Conservation (phyloP, 2,329 filamentous ascomycete genomes). For the Scedosporium dehoogii region DNA sequence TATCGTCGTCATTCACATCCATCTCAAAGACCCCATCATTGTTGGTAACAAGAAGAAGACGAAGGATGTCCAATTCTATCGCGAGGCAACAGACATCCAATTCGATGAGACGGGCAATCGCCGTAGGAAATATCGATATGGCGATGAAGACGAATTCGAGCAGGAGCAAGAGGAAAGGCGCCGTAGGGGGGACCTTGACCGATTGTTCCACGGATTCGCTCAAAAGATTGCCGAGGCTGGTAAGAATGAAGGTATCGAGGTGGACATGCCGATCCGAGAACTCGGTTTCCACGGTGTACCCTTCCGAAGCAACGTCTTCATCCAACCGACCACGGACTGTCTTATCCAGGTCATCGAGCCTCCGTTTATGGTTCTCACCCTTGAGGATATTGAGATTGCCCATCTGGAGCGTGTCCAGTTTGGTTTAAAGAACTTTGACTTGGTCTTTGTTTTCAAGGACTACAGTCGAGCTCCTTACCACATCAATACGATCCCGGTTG, state of each 20-base stretch:
- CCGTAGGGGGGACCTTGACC: constrained; percentile 82
- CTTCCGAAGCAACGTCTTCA: constrained; percentile 87
- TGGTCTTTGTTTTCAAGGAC: constrained; percentile 98
- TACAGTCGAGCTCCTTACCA: constrained; percentile 84
- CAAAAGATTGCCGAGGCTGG: constrained; percentile 97
- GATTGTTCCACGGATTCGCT: constrained; percentile 90
- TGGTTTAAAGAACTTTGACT: constrained; percentile 96
- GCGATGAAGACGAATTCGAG: constrained; percentile 97
- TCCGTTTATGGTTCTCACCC: constrained; percentile 89
- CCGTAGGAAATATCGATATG: constrained; percentile 94
- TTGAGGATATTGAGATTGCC: constrained; percentile 92
- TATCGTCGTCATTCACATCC: constrained; percentile 96
- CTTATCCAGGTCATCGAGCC: constrained; percentile 94
- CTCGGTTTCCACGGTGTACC: constrained; percentile 96
- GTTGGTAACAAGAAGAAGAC: constrained; percentile 97
- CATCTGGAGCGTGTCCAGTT: constrained; percentile 95
- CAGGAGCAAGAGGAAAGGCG: constrained; percentile 95
- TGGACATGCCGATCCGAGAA: constrained; percentile 94
- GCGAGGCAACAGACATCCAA: constrained; percentile 95
- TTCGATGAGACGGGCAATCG: constrained; percentile 98
- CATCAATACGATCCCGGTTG: constrained; percentile 96
- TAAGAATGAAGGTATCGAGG: constrained; percentile 79
- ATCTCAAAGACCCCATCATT: constrained; percentile 95
- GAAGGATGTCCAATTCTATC: constrained; percentile 96
- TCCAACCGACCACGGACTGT: constrained; percentile 94